These are phyloP conservation scores for Sporothrix variecibatus DNA, from an alignment of 2,329 filamentous ascomycete species.

Conservation along the genomic window DNA sequence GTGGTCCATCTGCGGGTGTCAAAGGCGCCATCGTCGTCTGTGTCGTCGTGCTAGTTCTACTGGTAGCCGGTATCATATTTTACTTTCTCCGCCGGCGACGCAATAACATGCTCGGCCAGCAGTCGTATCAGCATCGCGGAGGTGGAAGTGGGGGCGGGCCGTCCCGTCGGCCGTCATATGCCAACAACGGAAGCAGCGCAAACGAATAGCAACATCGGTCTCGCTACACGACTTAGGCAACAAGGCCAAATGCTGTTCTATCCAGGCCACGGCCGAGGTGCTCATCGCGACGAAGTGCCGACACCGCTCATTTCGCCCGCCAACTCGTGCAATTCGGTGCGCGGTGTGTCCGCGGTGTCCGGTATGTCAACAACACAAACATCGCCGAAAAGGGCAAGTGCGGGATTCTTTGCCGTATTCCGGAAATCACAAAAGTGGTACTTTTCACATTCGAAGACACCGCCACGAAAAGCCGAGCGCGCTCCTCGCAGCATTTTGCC, in stretches of 20 bases:
- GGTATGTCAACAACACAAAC: background rate
- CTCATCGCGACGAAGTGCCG: slow-evolving; percentile 37
- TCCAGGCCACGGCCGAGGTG: slow-evolving; percentile 28
- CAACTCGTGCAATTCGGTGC: slow-evolving; percentile 31
- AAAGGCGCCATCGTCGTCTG: slow-evolving; percentile 51
- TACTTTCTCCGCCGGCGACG: slow-evolving; percentile 40
- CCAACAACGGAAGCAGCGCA: background rate
- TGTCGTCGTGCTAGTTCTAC: slow-evolving; percentile 43
- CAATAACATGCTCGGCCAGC: background rate
- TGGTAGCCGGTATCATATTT: slow-evolving; percentile 42
- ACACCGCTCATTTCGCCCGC: slow-evolving; percentile 48
- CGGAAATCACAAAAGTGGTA: background rate
- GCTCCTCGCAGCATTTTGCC: slow-evolving; percentile 48
- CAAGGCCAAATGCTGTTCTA: slow-evolving; percentile 20
- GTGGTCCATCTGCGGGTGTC: slow-evolving; percentile 39
- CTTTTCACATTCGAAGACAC: background rate
- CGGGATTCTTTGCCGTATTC: background rate
- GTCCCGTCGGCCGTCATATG: background rate
- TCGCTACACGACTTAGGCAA: slow-evolving; percentile 29
- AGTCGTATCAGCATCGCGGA: slow-evolving; percentile 18
- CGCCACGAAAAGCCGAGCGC: background rate
- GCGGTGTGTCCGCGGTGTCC: background rate
- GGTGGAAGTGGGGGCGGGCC: background rate
- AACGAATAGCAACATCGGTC: slow-evolving; percentile 25
- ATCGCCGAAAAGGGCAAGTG: background rate